Percentiles rank a stretch among this genome's conserved stretches.
These are phyloP conservation scores for Cladosporium sphaerospermum DNA, from an alignment of 2,329 filamentous ascomycete genomes.

Conservation along the genomic window DNA sequence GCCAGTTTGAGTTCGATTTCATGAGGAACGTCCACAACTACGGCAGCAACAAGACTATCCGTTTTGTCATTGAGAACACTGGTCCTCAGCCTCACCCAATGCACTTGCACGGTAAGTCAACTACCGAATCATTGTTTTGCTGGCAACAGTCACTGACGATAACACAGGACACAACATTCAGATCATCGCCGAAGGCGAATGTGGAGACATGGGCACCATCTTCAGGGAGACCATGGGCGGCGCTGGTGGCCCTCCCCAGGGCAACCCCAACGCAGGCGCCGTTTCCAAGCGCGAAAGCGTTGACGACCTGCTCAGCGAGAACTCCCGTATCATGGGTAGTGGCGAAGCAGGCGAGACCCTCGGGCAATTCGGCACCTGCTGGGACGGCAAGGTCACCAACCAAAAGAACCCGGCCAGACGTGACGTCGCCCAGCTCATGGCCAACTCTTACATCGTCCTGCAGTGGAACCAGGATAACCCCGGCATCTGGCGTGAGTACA, in stretches of 20 bases:
- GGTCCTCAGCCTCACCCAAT: constrained; percentile 33
- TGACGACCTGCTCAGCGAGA: background rate
- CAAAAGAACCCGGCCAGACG: constrained; percentile 34
- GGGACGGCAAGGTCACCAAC: constrained; percentile 36
- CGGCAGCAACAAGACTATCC: constrained; percentile 33
- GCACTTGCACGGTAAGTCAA: constrained; percentile 37
- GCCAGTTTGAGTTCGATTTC: constrained; percentile 28
- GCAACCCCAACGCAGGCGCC: background rate
- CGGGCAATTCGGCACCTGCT: constrained; percentile 17
- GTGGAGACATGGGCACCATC: constrained; percentile 14
- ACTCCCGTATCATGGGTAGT: background rate
- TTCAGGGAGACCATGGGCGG: background rate
- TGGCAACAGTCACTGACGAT: background rate
- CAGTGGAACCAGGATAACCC: constrained; percentile 34
- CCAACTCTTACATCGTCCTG: constrained; percentile 29
- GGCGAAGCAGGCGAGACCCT: constrained; percentile 7
- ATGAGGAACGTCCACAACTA: constrained; percentile 37
- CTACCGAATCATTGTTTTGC: background rate
- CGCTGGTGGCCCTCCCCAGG: background rate
- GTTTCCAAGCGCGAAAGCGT: background rate
- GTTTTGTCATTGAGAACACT: constrained; percentile 35
- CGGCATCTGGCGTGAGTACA: constrained; percentile 25
- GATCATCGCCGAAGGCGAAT: constrained; percentile 36
- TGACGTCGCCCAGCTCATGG: constrained; percentile 29
- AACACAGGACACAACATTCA: constrained; percentile 37